Base-by-base conservation (phyloP, 1,284 basidiomycete genomes). In the Rhodotorula sp. region DNA sequence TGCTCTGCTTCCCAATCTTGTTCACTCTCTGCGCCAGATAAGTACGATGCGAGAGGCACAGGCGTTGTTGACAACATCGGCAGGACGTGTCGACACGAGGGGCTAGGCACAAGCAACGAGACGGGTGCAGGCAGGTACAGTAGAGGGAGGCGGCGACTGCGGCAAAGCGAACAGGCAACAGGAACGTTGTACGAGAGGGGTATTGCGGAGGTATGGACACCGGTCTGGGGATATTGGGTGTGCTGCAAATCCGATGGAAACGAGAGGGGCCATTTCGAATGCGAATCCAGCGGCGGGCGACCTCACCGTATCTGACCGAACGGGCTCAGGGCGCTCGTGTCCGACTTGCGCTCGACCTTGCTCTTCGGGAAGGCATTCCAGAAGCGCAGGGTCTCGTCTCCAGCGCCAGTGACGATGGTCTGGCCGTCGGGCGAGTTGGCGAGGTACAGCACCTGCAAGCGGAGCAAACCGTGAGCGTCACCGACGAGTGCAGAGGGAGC, bases 321-420 rank as follows among this genome's bases (percentile, higher is more conserved):
- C 25, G 73, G 69, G 56, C 64, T 77, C 21, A 77, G 65, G 27
- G 53, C 50, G 58, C 67, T 70, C 42, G 64, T 60, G 46, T 73
- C 67, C 23, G 58, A 49, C 46, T 69, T 66, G 45, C 71, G 66
- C 58, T 73, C 70, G 52, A 63, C 60, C 54, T 74, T 74, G 56
- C 71, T 58, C 53, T 61, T 64, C 10, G 73, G 91, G 81, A 91
- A 93, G 0, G 92, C 93, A 80, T 93, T 94, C 96, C 96, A 98
- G 83, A 99, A 98, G 19, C 84, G 84, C 61, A 99, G 84, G 21
- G 97, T 99, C 83, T 99, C 96, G 82, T 99, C 96, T 1, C 97
- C 96, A 0, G 97, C 95, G 7, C 96, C 96, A 0, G 95, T 98
- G 42, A 98, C 97, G 75, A 72, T 69, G 16, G 68, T 68, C 45